Base-by-base conservation (phyloP, 108 stramenopile species). In the Asterionellopsis glacialis region DNA sequence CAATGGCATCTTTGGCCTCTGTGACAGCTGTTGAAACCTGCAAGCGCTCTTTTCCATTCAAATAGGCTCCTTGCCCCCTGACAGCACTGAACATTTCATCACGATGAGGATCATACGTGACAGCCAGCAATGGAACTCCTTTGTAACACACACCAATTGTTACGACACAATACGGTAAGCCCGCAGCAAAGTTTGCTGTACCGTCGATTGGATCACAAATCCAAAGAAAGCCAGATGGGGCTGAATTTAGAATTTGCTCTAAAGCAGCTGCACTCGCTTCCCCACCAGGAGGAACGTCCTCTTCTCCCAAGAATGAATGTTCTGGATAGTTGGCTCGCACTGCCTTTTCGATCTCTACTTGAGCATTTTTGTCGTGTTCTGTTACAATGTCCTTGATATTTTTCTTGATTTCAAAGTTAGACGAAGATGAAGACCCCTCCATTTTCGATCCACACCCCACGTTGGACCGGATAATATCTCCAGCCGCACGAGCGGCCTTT, bases 231-330 rank as follows among this genome's bases (percentile, higher is more conserved):
- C 60, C 43, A 59, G 74, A 68, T 38, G 56, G 5, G 13, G 22
- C 42, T 15, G 23, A 23, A 25, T 51, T 61, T 40, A 88, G 53
- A 38, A 61, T 78, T 10, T 55, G 38, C 39, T 57, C 58, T 38
- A 83, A 64, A 28, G 76, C 83, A 33, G 68, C 70, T 11, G 81
- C 55, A 57, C 79, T 84, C 12, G 77, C 76, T 11, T 58, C 69
- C 27, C 74, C 77, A 14, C 75, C 68, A 19, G 70, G 69, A 10
- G 40, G 43, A 2, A 87, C 79, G 59, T 81, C 77, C 59, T 91
- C 89, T 58, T 91, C 89, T 39, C 89, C 85, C 50, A 87, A 49
- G 66, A 91, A 91, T 43, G 53, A 60, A 58, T 87, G 85, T 48
- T 69, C 52, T 0, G 85, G 84, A 68, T 83, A 87, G 19, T 71